Percentiles rank a stretch among this genome's conserved stretches.
Conservation (phyloP, 2,329 filamentous ascomycete species). For the Dactylellina haptotyla region DNA sequence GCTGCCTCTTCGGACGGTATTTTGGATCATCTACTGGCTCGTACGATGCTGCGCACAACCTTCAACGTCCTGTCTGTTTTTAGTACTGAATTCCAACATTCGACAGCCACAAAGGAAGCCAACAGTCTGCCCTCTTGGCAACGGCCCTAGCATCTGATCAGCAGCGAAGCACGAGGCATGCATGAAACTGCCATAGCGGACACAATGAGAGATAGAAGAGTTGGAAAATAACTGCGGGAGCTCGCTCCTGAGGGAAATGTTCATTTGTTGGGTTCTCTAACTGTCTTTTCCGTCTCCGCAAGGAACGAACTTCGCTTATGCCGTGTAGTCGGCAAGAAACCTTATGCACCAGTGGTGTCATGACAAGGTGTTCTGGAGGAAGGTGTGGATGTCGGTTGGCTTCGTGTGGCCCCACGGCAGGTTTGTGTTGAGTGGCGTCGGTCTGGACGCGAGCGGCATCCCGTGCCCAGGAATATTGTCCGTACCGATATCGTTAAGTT, state of each 20-base stretch:
- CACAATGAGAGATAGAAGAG: no score
- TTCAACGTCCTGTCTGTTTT: no score
- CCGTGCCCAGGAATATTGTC: background rate
- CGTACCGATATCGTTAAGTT: constrained; percentile 7
- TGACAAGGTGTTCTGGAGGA: constrained; percentile 20
- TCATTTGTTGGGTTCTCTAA: background rate
- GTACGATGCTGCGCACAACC: no score
- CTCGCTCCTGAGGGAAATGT: background rate
- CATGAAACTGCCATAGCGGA: background rate
- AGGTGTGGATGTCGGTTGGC: background rate
- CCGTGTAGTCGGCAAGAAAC: constrained; percentile 29
- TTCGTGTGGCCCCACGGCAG: constrained; percentile 26
- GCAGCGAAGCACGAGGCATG: background rate
- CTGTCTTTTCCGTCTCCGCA: constrained; percentile 23
- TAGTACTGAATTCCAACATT: background rate
- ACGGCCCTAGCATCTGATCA: constrained; percentile 20
- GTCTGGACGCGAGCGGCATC: constrained; percentile 22
- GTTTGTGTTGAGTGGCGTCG: constrained; percentile 23
- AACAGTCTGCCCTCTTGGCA: constrained; percentile 31
- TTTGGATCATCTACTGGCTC: background rate
- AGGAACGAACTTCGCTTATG: constrained; percentile 40
- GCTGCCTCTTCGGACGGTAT: background rate
- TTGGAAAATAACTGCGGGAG: background rate
- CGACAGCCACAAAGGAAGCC: background rate
- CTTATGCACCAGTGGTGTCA: constrained; percentile 49